Evolutionary conservation across 352 stramenopile species (phyloP), one percentile per base, ranked within the genome.

Genomic region (Globisporangium spinosum): DNA sequence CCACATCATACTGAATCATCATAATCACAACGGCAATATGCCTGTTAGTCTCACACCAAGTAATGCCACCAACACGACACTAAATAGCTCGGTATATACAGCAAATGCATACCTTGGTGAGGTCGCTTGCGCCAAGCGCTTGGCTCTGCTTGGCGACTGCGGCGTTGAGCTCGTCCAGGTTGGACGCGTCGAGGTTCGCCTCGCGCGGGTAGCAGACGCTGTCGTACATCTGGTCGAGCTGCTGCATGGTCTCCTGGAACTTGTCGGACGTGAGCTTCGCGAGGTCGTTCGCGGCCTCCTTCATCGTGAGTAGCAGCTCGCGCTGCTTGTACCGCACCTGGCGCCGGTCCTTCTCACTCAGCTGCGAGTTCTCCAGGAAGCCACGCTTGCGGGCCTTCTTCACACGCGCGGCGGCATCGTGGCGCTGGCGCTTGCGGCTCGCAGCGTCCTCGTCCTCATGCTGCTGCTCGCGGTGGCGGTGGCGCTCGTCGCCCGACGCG

Each of bases 81-180:
- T 43, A 12, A 43, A 43, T 17, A 43, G 35, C 1, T 15, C 35
- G 10, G 0, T 43, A 53, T 32, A 49, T 54, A 38, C 5, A 49
- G 13, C 25, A 17, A 4, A 43, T 17, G 9, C 63, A 62, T 54
- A 82, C 78, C 72, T 94, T 92, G 59, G 83, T 92, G 25, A 92
- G 67, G 63, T 94, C 84, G 61, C 82, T 93, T 0, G 86, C 77
- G 17, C 84, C 80, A 34, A 94, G 69, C 1, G 83, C 76, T 56
- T 92, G 77, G 5, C 79, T 87, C 75, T 94, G 86, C 68, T 93
- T 93, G 35, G 77, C 73, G 12, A 94, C 81, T 0, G 85, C 82
- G 40, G 80, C 77, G 67, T 92, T 94, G 49, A 94, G 80, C 62
- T 94, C 86, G 65, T 94, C 86, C 45, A 94, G 74, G 63, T 94